A percentile compares a stretch with the other conserved stretches of the same genome.
Evolutionary conservation across 2,329 filamentous ascomycete species (phyloP).

Genomic region (Coniochaeta prunicola): DNA sequence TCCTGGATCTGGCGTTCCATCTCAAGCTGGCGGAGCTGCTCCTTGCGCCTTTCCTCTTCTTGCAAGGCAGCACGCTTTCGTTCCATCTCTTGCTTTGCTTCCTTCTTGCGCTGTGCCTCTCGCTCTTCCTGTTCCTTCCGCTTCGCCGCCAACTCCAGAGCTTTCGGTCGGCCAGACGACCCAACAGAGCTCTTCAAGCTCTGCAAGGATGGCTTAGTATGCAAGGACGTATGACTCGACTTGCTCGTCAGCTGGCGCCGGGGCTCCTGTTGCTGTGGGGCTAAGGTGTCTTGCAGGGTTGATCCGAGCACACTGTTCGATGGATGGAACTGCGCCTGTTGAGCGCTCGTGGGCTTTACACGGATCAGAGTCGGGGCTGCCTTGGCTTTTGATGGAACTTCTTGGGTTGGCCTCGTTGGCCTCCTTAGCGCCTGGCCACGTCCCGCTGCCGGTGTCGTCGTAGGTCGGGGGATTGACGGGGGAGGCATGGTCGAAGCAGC

Average conservation of each 20-base stretch:
- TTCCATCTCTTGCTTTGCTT: conserved; percentile 75
- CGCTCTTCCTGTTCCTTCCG: conserved; percentile 83
- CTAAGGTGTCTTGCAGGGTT: conserved; percentile 48
- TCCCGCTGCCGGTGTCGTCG: conserved; percentile 36
- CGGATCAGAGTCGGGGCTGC: conserved; percentile 65
- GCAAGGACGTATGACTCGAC: conserved; percentile 58
- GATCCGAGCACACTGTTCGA: conserved; percentile 51
- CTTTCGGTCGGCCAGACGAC: conserved; percentile 60
- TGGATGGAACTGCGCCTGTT: conserved; percentile 52
- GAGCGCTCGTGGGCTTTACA: conserved; percentile 57
- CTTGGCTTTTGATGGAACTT: conserved; percentile 50
- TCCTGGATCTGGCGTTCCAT: conserved; percentile 54
- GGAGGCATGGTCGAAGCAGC: conserved; percentile 42
- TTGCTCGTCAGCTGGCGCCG: conserved; percentile 50
- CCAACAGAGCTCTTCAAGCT: conserved; percentile 60
- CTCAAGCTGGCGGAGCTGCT: conserved; percentile 53
- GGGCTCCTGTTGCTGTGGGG: conserved; percentile 17
- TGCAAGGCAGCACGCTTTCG: conserved; percentile 62
- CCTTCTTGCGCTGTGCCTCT: conserved; percentile 69
- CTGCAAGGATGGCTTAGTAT: conserved; percentile 46
- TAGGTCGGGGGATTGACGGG: conserved; percentile 25
- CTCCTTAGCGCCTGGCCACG: conserved; percentile 48
- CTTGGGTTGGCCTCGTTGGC: conserved; percentile 56
- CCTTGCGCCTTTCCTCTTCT: conserved; percentile 56
- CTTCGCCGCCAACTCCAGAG: conserved; percentile 66